Evolutionary conservation across 352 stramenopile genomes (phyloP), one percentile per base, ranked within the genome.

Genomic region (Saprolegnia diclina): DNA sequence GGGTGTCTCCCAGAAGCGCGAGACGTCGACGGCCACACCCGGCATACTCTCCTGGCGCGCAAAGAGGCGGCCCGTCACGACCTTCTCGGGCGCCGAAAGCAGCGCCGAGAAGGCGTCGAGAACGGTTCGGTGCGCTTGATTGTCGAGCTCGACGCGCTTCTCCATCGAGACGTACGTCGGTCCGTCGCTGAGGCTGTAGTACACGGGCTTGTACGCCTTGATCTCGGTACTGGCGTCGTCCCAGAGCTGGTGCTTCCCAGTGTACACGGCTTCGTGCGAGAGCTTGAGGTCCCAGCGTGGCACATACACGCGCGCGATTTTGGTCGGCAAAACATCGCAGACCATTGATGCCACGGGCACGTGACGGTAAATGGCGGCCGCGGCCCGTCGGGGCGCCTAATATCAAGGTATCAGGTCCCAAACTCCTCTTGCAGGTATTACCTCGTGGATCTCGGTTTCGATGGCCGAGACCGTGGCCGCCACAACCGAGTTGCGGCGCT

Each of bases 251-350:
- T 24, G 52, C 13, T 29, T 66, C 5, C 32, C 62, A 0, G 44
- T 14, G 18, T 35, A 67, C 4, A 45, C 44, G 0, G 79, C 83
- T 42, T 91, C 85, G 57, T 91, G 90, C 21, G 79, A 90, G 11
- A 93, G 70, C 70, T 93, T 93, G 44, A 93, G 75, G 62, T 87
- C 65, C 56, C 82, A 71, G 29, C 74, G 64, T 0, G 76, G 74
- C 61, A 90, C 79, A 65, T 91, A 91, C 13, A 91, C 79, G 24
- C 81, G 79, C 40, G 85, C 85, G 53, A 90, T 76, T 32, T 83
- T 77, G 10, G 62, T 71, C 29, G 82, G 78, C 64, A 91, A 79
- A 52, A 93, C 40, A 62, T 91, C 85, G 57, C 85, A 93, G 32
- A 69, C 78, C 85, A 93, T 93, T 0, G 77, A 77, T 59, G 73